These are phyloP conservation scores for Alternaria sp. DNA, from an alignment of 2,329 filamentous ascomycete species.

Conservation along the genomic window DNA sequence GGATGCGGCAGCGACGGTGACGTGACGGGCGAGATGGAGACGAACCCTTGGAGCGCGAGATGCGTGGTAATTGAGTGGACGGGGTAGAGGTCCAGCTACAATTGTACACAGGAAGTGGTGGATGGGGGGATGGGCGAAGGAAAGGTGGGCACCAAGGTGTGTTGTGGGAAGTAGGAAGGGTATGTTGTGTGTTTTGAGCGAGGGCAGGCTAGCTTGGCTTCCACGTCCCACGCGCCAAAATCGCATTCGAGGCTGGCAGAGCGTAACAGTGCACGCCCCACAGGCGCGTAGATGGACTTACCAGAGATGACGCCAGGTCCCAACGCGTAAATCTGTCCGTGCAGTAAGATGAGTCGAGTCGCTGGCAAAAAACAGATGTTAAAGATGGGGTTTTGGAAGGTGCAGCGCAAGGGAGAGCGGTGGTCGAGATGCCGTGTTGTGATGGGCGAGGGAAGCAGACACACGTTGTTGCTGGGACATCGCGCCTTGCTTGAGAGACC, in stretches of 20 bases:
- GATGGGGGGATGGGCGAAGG: conserved; percentile 25
- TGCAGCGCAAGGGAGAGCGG: conserved; percentile 20
- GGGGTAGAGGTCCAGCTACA: conserved; percentile 45
- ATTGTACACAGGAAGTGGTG: conserved; percentile 34
- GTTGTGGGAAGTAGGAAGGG: conserved; percentile 44
- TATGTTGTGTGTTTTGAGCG: conserved; percentile 48
- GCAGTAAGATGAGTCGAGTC: conserved; percentile 2
- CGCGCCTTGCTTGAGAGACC: conserved; percentile 24
- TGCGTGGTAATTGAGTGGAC: conserved; percentile 36
- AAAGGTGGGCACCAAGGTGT: conserved; percentile 46
- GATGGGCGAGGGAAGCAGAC: conserved; percentile 19
- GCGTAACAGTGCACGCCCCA: conserved; percentile 42
- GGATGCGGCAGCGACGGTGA: conserved; percentile 45
- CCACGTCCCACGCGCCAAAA: conserved; percentile 40
- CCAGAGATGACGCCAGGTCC: conserved; percentile 27
- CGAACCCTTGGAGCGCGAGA: conserved; percentile 40
- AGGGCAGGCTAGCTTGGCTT: conserved; percentile 34
- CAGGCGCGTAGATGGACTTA: conserved; percentile 44
- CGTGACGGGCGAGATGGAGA: conserved; percentile 39
- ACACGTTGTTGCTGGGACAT: conserved; percentile 28
- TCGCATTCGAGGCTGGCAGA: conserved; percentile 39
- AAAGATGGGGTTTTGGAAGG: conserved; percentile 9
- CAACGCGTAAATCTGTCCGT: conserved; percentile 34
- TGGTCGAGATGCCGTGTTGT: conserved; percentile 22
- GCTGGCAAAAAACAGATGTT: conserved; percentile 7